Percentiles rank a stretch among this genome's conserved stretches.
phyloP scores from a whole-genome alignment of 2,329 filamentous ascomycete genomes.

The Epichloe gansuensis region DNA sequence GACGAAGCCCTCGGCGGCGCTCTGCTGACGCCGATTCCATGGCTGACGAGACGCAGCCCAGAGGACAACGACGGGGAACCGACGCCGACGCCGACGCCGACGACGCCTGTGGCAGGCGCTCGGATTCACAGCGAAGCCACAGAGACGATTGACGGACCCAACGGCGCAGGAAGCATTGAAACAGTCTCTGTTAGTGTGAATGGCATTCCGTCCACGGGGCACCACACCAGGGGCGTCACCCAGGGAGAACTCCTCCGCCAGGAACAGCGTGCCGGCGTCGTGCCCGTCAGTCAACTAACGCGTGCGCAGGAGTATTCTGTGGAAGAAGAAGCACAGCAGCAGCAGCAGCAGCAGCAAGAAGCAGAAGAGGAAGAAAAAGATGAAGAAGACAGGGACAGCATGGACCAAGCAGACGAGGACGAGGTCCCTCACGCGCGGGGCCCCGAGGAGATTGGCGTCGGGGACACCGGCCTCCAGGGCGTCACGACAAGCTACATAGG shows the following conservation, averaged over 20 bases:
- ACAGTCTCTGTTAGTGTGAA: constrained; percentile 68
- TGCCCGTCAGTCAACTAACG: constrained; percentile 51
- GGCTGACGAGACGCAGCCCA: constrained; percentile 44
- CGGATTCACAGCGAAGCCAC: constrained; percentile 58
- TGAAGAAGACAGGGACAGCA: constrained; percentile 33
- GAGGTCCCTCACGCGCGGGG: constrained; percentile 72
- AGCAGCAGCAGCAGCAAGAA: neutral
- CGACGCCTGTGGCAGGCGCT: constrained; percentile 16
- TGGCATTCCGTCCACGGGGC: constrained; percentile 44
- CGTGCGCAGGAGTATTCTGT: constrained; percentile 24
- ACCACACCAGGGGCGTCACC: constrained; percentile 46
- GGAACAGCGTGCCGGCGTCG: constrained; percentile 70
- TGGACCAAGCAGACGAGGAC: constrained; percentile 35
- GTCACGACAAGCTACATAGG: constrained; percentile 27
- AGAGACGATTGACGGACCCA: constrained; percentile 69
- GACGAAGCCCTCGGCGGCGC: constrained; percentile 87
- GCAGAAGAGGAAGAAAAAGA: constrained; percentile 28
- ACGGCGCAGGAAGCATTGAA: constrained; percentile 66
- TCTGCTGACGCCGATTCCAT: constrained; percentile 84
- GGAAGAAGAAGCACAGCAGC: neutral
- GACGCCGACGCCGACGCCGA: neutral
- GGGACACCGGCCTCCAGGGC: constrained; percentile 69
- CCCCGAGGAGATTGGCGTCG: constrained; percentile 70
- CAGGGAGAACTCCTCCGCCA: constrained; percentile 79
- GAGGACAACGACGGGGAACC: constrained; percentile 14